These are phyloP conservation scores for Fimicolochytrium jonesii DNA, from an alignment of 192 early-diverging fungal species.

Conservation along the genomic window DNA sequence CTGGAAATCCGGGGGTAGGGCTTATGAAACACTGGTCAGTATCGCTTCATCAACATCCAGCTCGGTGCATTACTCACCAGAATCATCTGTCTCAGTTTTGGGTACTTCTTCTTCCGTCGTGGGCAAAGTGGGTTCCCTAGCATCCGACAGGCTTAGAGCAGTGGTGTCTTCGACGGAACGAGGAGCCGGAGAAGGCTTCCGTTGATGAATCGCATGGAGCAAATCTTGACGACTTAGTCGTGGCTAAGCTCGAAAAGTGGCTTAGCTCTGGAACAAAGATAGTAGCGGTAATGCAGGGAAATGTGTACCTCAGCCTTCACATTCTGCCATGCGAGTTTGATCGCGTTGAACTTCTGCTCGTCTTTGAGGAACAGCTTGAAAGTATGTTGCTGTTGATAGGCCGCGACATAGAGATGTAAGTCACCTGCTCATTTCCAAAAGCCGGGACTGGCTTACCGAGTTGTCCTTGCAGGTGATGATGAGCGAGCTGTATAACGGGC, in stretches of 20 bases:
- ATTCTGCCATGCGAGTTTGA: slow-evolving; percentile 33
- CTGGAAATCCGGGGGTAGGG: slow-evolving; percentile 43
- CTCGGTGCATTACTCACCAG: no score
- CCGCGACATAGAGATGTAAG: background rate
- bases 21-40: no score
- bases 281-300: no score
- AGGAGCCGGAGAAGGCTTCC: background rate
- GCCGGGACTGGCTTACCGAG: no score
- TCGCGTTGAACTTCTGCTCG: slow-evolving; percentile 16
- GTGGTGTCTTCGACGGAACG: background rate
- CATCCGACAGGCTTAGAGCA: background rate
- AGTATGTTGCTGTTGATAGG: slow-evolving; percentile 12
- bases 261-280: no score
- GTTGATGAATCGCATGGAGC: slow-evolving; percentile 10
- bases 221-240: no score
- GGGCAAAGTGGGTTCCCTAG: background rate
- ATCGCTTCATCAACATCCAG: no score
- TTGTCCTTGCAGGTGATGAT: slow-evolving; percentile 13
- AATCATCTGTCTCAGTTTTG: no score
- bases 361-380: slow-evolving; percentile 43
- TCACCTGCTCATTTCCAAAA: background rate
- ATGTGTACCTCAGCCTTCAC: slow-evolving; percentile 16
- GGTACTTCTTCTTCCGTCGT: no score
- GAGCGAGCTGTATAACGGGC: slow-evolving; percentile 35
- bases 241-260: no score